Percentiles rank a stretch among this genome's conserved stretches.
These are phyloP conservation scores for Fusarium musae DNA, from an alignment of 2,329 filamentous ascomycete species.

Conservation along the genomic window DNA sequence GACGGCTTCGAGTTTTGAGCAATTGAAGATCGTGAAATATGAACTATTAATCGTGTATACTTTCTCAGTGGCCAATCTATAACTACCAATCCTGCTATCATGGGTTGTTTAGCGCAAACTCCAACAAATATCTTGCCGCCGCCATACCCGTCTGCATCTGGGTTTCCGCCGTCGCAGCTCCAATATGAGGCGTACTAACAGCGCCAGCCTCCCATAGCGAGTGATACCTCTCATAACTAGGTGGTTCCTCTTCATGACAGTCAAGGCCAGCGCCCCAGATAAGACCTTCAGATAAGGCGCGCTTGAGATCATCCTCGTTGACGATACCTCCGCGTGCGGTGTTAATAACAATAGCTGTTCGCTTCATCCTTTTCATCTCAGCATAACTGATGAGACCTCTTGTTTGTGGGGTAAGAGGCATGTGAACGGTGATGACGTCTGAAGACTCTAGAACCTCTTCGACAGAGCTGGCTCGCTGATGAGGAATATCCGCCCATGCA, in stretches of 20 bases:
- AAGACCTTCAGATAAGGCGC: conserved; percentile 47
- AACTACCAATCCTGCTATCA: background rate
- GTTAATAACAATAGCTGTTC: conserved; percentile 53
- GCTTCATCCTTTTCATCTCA: conserved; percentile 51
- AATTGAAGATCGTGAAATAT: background rate
- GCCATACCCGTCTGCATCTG: conserved; percentile 47
- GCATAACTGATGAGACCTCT: conserved; percentile 46
- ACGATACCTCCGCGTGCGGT: conserved; percentile 54
- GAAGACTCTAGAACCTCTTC: conserved; percentile 48
- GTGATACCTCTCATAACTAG: conserved; percentile 49
- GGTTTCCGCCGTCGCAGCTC: conserved; percentile 54
- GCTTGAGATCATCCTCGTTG: conserved; percentile 49
- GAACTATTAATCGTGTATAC: background rate
- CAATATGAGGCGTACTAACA: conserved; percentile 58
- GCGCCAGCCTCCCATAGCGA: conserved; percentile 50
- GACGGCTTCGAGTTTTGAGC: conserved; percentile 3
- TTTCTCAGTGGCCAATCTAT: background rate
- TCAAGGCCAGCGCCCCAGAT: conserved; percentile 55
- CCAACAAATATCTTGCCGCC: conserved; percentile 38
- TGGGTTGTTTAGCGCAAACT: conserved; percentile 21
- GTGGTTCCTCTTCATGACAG: conserved; percentile 54
- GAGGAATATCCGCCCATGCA: conserved; percentile 49
- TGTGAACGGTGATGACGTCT: conserved; percentile 52
- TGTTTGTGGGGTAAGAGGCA: conserved; percentile 51
- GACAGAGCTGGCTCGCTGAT: conserved; percentile 44